Evolutionary conservation across 75 land plant genomes (phyloP).

Genomic region (Sequoiadendron giganteum): DNA sequence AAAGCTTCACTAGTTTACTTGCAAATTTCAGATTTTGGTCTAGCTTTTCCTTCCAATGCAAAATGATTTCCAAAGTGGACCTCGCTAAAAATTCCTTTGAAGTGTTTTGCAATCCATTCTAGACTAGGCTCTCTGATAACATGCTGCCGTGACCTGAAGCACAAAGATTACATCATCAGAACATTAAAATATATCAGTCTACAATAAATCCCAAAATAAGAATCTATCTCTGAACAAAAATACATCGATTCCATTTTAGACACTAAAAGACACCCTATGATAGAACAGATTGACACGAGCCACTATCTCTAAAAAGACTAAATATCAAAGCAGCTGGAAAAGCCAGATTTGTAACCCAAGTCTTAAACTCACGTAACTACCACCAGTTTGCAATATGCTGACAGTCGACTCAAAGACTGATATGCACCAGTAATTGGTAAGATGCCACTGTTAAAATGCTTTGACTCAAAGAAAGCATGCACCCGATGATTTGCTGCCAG

Average conservation of each 20-base stretch:
- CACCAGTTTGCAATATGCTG: constrained; percentile 66
- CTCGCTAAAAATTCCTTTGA: constrained; percentile 71
- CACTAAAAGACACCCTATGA: not conserved
- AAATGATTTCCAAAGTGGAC: constrained; percentile 96
- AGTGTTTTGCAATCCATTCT: constrained; percentile 82
- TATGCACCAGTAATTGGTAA: constrained; percentile 86
- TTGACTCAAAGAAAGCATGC: constrained; percentile 89
- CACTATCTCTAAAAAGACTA: not conserved
- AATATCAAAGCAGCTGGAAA: not conserved
- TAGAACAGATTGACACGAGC: constrained; percentile 5
- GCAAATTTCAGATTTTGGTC: constrained; percentile 90
- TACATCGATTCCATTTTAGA: not conserved
- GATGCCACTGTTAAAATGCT: constrained; percentile 81
- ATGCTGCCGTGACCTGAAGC: constrained; percentile 78
- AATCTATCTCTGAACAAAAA: not conserved
- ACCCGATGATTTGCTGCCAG: constrained; percentile 78
- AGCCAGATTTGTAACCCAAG: not conserved
- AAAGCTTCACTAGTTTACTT: constrained; percentile 38
- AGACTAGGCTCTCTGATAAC: constrained; percentile 79
- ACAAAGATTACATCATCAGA: not conserved
- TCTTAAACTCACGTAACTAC: constrained; percentile 86
- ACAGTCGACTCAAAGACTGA: constrained; percentile 52
- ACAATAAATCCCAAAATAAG: not conserved
- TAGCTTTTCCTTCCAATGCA: constrained; percentile 81
- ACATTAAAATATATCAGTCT: not conserved